Percentiles rank a stretch among this genome's conserved stretches.
These are phyloP conservation scores for Cryoendolithus antarcticus DNA, from an alignment of 2,329 filamentous ascomycete genomes.

Conservation along the genomic window DNA sequence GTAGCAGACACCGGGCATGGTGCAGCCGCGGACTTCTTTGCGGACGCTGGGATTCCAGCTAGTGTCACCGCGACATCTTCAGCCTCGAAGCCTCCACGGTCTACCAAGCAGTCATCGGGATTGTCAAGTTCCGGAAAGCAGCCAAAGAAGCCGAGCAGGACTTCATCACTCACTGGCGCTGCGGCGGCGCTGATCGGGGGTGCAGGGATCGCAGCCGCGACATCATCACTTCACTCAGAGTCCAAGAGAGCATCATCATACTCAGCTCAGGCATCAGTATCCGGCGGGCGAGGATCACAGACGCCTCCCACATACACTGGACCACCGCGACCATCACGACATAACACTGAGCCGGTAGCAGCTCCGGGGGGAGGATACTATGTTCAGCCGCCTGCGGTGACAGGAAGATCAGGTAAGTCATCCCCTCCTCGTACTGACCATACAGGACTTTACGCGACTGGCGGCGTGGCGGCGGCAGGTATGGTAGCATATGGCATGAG, in stretches of 20 bases:
- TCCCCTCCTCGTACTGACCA: constrained; percentile 32
- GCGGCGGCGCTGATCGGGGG: neutral
- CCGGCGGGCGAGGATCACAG: too few species aligned
- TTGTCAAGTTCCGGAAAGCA: constrained; percentile 5
- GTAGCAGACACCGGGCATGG: constrained; percentile 48
- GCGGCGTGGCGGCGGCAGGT: constrained; percentile 34
- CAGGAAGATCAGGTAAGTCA: constrained; percentile 29
- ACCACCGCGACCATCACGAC: constrained; percentile 7
- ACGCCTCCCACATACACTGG: too few species aligned
- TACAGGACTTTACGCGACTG: constrained; percentile 33
- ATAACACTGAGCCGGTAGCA: constrained; percentile 7
- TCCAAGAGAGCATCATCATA: too few species aligned
- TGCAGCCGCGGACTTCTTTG: constrained; percentile 47
- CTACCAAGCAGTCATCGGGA: constrained; percentile 7
- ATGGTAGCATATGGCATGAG: constrained; percentile 29
- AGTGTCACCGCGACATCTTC: too few species aligned
- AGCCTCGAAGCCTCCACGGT: constrained; percentile 25
- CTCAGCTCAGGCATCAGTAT: too few species aligned
- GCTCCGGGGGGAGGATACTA: constrained; percentile 8
- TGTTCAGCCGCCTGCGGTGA: constrained; percentile 3
- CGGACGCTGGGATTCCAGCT: too few species aligned
- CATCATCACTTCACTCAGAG: too few species aligned
- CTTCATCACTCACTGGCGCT: too few species aligned
- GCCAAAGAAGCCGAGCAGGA: constrained; percentile 4
- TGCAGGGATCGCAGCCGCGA: too few species aligned